A percentile compares a stretch with the other conserved stretches of the same genome.
Evolutionary conservation across 2,329 filamentous ascomycete genomes (phyloP).

Genomic region (Coleophoma eucalyptorum): DNA sequence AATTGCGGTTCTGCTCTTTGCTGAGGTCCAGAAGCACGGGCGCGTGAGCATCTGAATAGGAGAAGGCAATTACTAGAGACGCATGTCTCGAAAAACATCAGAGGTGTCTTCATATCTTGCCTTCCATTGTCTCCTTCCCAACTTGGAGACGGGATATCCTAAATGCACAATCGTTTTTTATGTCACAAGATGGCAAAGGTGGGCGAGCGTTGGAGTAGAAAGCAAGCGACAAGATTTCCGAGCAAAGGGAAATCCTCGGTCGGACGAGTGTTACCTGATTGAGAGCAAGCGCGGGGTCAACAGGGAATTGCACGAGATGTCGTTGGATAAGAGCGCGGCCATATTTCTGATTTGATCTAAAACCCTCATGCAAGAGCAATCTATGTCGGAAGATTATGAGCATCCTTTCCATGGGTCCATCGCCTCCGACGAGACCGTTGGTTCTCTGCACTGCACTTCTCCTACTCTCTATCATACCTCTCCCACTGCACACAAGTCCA

Average conservation of each 20-base stretch:
- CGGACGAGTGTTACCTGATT: neutral
- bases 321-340: neutral
- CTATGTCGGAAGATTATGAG: slow-evolving; percentile 2
- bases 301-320: neutral
- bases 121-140: neutral
- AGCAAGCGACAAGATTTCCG: neutral
- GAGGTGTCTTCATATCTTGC: no score
- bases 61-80: no score
- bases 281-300: neutral
- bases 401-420: neutral
- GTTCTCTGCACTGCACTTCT: neutral
- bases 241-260: neutral
- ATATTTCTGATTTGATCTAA: neutral
- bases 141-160: neutral
- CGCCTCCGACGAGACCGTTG: neutral
- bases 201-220: neutral
- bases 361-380: neutral
- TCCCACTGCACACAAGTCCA: neutral
- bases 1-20: no score
- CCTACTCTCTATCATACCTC: neutral
- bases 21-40: no score
- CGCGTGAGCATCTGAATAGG: no score
- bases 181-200: neutral
- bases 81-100: no score
- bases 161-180: neutral